Evolutionary conservation across 2,329 filamentous ascomycete genomes (phyloP).

Genomic region (Bimuria novae-zelandiae): DNA sequence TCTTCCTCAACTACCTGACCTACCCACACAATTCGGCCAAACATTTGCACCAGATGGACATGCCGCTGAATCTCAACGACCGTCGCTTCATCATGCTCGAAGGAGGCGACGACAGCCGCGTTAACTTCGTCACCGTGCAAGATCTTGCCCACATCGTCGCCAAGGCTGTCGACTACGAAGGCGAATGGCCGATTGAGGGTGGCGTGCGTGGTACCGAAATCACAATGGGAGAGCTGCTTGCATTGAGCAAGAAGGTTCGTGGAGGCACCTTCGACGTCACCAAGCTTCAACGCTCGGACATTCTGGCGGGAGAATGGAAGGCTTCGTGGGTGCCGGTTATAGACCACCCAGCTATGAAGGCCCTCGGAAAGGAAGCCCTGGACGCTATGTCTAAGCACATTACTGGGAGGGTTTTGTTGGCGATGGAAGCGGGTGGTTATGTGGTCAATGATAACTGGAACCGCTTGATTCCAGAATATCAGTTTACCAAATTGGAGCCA

Average conservation of each 20-base stretch:
- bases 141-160: conserved; percentile 24
- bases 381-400: conserved; percentile 41
- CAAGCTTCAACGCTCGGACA: conserved; percentile 50
- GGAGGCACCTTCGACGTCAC: conserved; percentile 51
- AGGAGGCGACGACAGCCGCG: conserved; percentile 41
- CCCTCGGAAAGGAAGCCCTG: conserved; percentile 42
- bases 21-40: conserved; percentile 53
- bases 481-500: conserved; percentile 46
- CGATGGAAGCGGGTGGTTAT: conserved; percentile 47
- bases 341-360: conserved; percentile 34
- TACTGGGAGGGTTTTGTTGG: conserved; percentile 46
- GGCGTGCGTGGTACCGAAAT: conserved; percentile 20
- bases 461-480: conserved; percentile 47
- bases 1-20: conserved; percentile 59
- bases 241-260: conserved; percentile 23
- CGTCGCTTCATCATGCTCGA: conserved; percentile 20
- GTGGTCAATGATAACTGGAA: conserved; percentile 51
- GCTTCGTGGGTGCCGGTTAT: conserved; percentile 47
- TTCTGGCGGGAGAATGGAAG: conserved; percentile 47
- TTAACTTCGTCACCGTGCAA: conserved; percentile 23
- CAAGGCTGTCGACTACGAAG: conserved; percentile 22
- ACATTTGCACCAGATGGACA: conserved; percentile 50
- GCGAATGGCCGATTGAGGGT: conserved; percentile 26
- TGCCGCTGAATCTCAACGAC: conserved; percentile 17
- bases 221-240: conserved; percentile 13